Conservation (phyloP, 306 rosid species). For the Trifolium repens region DNA sequence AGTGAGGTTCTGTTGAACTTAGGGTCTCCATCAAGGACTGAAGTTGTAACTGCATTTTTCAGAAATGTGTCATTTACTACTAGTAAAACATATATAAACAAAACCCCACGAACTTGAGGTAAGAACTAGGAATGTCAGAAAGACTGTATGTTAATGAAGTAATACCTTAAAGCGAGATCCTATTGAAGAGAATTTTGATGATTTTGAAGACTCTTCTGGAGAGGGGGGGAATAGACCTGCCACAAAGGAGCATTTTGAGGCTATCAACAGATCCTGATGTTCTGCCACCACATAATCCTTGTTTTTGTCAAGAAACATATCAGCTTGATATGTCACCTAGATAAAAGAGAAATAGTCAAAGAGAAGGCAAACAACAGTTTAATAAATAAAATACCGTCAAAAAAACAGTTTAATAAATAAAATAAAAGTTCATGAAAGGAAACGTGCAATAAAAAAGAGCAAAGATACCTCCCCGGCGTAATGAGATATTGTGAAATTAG, state of each 20-base stretch:
- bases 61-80: constrained; percentile 39
- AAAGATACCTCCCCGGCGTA: constrained; percentile 96
- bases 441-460: constrained; percentile 36
- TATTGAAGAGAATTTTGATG: constrained; percentile 95
- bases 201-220: constrained; percentile 90
- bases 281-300: constrained; percentile 99
- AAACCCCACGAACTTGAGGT: constrained; percentile 26
- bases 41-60: constrained; percentile 87
- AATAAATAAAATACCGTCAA: background rate
- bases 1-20: constrained; percentile 96
- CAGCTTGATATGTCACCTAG: constrained; percentile 92
- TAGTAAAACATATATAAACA: constrained; percentile 30
- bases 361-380: constrained; percentile 26
- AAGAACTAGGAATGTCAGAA: constrained; percentile 19
- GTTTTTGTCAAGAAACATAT: constrained; percentile 96
- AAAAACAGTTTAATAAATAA: constrained; percentile 10
- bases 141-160: constrained; percentile 2
- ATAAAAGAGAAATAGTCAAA: constrained; percentile 41
- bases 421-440: constrained; percentile 15
- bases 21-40: constrained; percentile 99
- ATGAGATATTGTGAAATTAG: constrained; percentile 91
- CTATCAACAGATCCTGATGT: constrained; percentile 86
- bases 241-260: constrained; percentile 87
- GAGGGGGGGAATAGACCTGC: constrained; percentile 87
- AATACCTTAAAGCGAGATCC: constrained; percentile 97